Percentiles rank a stretch among this genome's conserved stretches.
Evolutionary conservation across 169 alveolate genomes (phyloP).

Genomic region (Theileria annulata): DNA sequence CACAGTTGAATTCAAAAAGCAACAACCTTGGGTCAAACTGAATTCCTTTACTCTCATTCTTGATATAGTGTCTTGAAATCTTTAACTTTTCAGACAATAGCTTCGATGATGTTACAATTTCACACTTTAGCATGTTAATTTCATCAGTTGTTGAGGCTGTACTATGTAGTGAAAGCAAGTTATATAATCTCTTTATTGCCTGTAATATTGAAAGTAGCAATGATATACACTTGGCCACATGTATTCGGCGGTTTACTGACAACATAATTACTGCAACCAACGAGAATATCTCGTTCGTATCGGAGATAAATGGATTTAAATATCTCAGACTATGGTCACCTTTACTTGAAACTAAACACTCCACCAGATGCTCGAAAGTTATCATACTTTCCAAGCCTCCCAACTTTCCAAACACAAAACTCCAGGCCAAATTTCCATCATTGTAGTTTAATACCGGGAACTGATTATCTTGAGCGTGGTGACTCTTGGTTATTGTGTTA

Average conservation of each 20-base stretch:
- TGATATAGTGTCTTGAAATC: constrained; percentile 56
- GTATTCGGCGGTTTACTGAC: constrained; percentile 60
- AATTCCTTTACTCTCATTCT: constrained; percentile 7
- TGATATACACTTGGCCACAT: constrained; percentile 54
- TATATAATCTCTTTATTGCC: constrained; percentile 34
- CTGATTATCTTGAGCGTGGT: background rate
- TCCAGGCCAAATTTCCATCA: constrained; percentile 53
- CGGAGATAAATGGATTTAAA: constrained; percentile 52
- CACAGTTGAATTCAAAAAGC: constrained; percentile 87
- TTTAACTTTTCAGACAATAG: constrained; percentile 34
- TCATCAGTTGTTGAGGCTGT: constrained; percentile 26
- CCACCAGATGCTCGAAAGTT: constrained; percentile 56
- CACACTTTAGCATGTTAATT: constrained; percentile 35
- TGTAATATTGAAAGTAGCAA: constrained; percentile 50
- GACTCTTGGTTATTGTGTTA: background rate
- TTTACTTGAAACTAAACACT: constrained; percentile 59
- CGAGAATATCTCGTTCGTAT: constrained; percentile 50
- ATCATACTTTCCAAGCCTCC: constrained; percentile 56
- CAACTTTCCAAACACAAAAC: constrained; percentile 58
- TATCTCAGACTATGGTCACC: constrained; percentile 41
- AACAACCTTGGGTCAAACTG: constrained; percentile 85
- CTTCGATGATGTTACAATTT: constrained; percentile 37
- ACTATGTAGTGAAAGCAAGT: background rate
- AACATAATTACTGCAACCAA: constrained; percentile 63
- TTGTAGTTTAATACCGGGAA: constrained; percentile 8